These are phyloP conservation scores for Amyloporia xantha DNA, from an alignment of 768 basidiomycete genomes.

Conservation along the genomic window DNA sequence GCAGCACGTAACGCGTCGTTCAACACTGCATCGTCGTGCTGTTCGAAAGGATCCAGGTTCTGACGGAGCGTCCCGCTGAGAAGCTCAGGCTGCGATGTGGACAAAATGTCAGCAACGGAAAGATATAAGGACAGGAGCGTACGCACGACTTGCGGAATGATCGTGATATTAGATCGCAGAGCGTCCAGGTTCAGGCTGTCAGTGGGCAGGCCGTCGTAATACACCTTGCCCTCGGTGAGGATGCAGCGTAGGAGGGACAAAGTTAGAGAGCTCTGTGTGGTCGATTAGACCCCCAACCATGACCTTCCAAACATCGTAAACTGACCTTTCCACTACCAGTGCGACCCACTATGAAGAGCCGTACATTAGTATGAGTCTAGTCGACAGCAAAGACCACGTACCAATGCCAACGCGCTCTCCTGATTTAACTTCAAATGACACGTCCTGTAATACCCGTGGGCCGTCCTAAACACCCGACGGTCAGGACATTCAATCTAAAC, in stretches of 20 bases:
- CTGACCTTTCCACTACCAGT: slow-evolving; percentile 50
- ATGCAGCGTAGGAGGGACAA: slow-evolving; percentile 45
- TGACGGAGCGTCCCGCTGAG: slow-evolving; percentile 48
- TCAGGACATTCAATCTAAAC: neutral
- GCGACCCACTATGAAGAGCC: slow-evolving; percentile 41
- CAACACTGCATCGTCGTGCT: slow-evolving; percentile 45
- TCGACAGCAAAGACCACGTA: neutral
- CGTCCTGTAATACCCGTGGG: slow-evolving; percentile 46
- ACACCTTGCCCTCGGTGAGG: slow-evolving; percentile 39
- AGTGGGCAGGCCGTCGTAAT: slow-evolving; percentile 37
- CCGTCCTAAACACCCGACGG: too few species aligned
- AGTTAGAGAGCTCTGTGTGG: slow-evolving; percentile 41
- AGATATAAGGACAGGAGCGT: slow-evolving; percentile 10
- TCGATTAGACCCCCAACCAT: slow-evolving; percentile 3
- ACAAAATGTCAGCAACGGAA: neutral
- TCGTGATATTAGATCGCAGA: slow-evolving; percentile 39
- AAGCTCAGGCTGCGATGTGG: slow-evolving; percentile 32
- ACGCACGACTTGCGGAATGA: slow-evolving; percentile 35
- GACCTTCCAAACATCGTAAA: neutral
- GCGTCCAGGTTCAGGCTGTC: slow-evolving; percentile 38
- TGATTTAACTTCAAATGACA: slow-evolving; percentile 45
- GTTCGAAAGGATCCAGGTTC: slow-evolving; percentile 54
- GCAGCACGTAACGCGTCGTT: slow-evolving; percentile 43
- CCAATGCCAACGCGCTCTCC: slow-evolving; percentile 54
- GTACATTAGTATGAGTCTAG: too few species aligned